phyloP scores from a whole-genome alignment of 495 filamentous ascomycete species.

The Penicillium chermesinum region DNA sequence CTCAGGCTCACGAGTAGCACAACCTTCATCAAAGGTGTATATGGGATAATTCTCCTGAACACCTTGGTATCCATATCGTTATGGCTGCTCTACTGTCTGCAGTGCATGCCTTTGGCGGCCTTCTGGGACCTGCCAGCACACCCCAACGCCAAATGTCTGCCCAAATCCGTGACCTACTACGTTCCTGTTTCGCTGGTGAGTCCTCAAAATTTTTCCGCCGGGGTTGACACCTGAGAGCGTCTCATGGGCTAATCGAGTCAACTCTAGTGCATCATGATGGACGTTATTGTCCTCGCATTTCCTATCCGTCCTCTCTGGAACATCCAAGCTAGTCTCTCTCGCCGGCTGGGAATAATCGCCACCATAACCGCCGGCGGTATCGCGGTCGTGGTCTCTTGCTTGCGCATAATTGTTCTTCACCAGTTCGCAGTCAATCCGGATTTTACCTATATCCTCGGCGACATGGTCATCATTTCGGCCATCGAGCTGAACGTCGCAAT shows the following conservation, averaged over 20 bases:
- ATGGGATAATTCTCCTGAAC: background rate
- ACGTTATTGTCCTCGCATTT: background rate
- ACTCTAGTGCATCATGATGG: background rate
- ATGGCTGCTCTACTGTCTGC: background rate
- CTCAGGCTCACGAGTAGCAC: background rate
- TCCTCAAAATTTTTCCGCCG: too few species aligned
- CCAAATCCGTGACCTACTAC: background rate
- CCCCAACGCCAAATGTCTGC: background rate
- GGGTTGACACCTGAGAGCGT: too few species aligned
- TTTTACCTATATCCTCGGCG: background rate
- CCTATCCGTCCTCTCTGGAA: background rate
- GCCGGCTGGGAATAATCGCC: background rate
- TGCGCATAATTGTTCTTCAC: background rate
- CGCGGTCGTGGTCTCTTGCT: background rate
- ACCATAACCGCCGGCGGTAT: background rate
- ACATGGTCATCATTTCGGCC: background rate
- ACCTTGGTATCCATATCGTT: background rate
- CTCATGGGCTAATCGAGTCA: background rate
- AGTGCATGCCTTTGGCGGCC: background rate
- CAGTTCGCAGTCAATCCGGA: background rate
- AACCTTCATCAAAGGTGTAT: background rate
- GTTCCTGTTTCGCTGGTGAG: background rate
- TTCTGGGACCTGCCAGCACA: background rate
- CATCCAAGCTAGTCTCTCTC: background rate
- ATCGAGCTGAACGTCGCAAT: background rate